Evolutionary conservation across 2,329 filamentous ascomycete genomes (phyloP), one percentile per base, ranked within the genome.

Genomic region (Sporothrix pallida): DNA sequence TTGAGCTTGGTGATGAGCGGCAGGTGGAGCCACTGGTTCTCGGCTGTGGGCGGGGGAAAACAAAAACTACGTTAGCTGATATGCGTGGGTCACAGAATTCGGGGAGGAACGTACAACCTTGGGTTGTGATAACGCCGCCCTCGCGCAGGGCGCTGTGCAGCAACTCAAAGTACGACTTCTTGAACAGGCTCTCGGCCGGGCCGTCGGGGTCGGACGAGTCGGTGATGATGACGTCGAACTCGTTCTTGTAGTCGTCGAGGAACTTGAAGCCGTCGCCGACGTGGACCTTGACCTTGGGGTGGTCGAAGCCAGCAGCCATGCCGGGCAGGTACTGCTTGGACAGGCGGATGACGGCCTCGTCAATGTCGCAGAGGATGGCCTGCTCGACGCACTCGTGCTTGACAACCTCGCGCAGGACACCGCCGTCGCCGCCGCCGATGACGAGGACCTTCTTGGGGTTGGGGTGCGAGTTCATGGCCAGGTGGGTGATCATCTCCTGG

Each of bases 401-500:
- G 88, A 99, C 94, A 62, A 99, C 92, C 89, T 99, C 96, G 80
- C 96, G 94, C 79, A 99, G 91, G 76, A 99, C 96, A 85, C 96
- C 96, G 75, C 96, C 96, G 82, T 99, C 96, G 82, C 96, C 96
- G 80, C 96, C 96, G 77, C 96, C 96, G 81, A 99, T 98, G 83
- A 99, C 96, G 74, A 99, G 91, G 72, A 99, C 96, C 86, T 95
- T 97, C 90, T 98, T 96, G 81, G 96, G 96, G 88, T 97, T 91
- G 79, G 96, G 96, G 90, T 99, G 96, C 72, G 95, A 94, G 90
- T 97, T 96, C 92, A 99, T 94, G 85, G 94, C 96, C 78, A 99
- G 89, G 86, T 99, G 94, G 79, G 95, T 95, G 85, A 99, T 99
- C 96, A 99, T 99, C 90, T 99, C 96, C 88, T 99, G 96, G 90